Conservation (phyloP, 148 eudicot genomes). For the Rhododendron simsii region DNA sequence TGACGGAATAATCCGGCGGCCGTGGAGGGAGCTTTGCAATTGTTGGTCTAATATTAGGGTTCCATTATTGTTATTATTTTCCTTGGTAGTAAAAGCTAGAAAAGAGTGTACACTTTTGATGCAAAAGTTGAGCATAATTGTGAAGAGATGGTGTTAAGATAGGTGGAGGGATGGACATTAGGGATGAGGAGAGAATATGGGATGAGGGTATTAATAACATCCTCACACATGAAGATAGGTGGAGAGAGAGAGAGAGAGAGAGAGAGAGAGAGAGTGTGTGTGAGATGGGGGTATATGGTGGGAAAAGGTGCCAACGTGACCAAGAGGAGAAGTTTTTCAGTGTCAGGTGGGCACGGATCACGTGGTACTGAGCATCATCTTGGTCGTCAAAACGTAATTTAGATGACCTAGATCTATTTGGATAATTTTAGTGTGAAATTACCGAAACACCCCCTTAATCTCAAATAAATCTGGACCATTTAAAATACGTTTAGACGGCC, state of each 20-base stretch:
- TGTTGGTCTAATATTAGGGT: not conserved
- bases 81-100: not conserved
- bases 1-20: slow-evolving; percentile 2
- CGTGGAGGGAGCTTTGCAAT: not conserved
- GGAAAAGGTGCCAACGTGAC: not conserved
- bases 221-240: not conserved
- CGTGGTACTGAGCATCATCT: no score
- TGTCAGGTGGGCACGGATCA: no score
- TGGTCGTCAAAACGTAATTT: no score
- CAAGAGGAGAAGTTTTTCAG: not conserved
- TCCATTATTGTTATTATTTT: not conserved
- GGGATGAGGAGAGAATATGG: not conserved
- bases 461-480: no score
- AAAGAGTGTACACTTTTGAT: slow-evolving; percentile 21
- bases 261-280: not conserved
- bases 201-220: slow-evolving; percentile 11
- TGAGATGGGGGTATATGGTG: not conserved
- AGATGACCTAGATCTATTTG: no score
- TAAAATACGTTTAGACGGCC: no score
- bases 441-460: no score
- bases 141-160: not conserved
- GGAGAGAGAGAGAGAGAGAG: not conserved
- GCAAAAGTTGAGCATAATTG: slow-evolving; percentile 20
- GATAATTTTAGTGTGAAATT: no score
- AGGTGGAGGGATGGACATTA: not conserved